Conservation (phyloP, 1,284 basidiomycete genomes). For the Grifola frondosa region DNA sequence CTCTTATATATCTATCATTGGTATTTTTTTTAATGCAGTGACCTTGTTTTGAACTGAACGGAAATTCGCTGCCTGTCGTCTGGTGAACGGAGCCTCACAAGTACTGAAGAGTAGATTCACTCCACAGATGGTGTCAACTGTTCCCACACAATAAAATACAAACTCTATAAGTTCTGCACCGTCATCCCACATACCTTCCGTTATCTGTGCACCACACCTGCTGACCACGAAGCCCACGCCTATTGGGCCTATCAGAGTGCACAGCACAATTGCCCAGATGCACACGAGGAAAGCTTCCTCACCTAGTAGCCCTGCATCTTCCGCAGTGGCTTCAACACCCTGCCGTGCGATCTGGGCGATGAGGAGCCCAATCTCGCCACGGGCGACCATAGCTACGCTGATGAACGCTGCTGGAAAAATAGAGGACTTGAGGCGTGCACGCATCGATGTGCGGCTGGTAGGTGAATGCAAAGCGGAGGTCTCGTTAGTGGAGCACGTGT, state of each 20-base stretch:
- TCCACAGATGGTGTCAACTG: too few species aligned
- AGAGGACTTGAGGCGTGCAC: constrained; percentile 2
- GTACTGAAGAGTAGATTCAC: too few species aligned
- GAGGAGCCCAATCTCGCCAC: constrained; percentile 53
- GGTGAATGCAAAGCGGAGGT: not conserved
- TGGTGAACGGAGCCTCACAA: too few species aligned
- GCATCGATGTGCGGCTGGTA: not conserved
- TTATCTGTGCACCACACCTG: constrained; percentile 16
- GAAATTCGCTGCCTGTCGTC: too few species aligned
- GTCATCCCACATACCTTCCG: constrained; percentile 18
- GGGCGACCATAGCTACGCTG: constrained; percentile 46
- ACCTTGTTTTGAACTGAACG: too few species aligned
- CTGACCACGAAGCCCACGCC: constrained; percentile 33
- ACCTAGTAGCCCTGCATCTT: constrained; percentile 26
- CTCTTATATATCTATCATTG: too few species aligned
- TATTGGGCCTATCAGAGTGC: constrained; percentile 48
- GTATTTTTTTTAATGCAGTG: too few species aligned
- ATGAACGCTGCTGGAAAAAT: constrained; percentile 24
- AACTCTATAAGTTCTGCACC: too few species aligned
- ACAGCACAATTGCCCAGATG: constrained; percentile 50
- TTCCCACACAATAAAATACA: too few species aligned
- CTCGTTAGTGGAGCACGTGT: too few species aligned
- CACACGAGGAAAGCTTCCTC: constrained; percentile 44
- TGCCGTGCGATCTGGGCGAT: constrained; percentile 32
- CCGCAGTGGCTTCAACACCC: constrained; percentile 4